Evolutionary conservation across 352 stramenopile species (phyloP).

Genomic region (Globisporangium recalcitrans): DNA sequence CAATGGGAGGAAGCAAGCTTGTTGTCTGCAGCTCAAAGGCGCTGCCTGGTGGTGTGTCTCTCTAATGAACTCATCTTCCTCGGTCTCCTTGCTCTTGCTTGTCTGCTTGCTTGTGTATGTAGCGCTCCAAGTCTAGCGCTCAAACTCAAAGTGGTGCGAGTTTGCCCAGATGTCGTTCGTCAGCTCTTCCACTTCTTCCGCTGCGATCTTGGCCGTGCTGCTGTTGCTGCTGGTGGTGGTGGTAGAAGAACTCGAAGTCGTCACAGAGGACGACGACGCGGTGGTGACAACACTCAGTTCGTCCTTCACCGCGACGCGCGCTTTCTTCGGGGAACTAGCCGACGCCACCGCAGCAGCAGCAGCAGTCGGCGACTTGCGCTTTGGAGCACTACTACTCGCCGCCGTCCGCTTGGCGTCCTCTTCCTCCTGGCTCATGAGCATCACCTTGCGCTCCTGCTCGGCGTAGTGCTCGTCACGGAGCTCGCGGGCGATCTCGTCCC

Average conservation of each 20-base stretch:
- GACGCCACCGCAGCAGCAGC: too few relatives aligned
- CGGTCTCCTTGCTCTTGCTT: neutral
- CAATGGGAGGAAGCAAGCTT: too few relatives aligned
- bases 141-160: constrained; percentile 74
- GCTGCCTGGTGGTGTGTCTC: neutral
- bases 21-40: neutral
- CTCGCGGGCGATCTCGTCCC: constrained; percentile 49
- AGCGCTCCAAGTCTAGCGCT: constrained; percentile 14
- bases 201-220: constrained; percentile 20
- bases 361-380: constrained; percentile 23
- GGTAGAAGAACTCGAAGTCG: neutral
- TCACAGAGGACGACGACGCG: neutral
- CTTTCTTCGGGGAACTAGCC: constrained; percentile 7
- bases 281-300: neutral
- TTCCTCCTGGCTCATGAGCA: constrained; percentile 25
- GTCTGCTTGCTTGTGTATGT: neutral
- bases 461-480: constrained; percentile 27
- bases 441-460: constrained; percentile 21
- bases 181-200: constrained; percentile 52
- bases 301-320: constrained; percentile 4
- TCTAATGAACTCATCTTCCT: neutral
- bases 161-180: constrained; percentile 82
- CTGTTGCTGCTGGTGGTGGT: constrained; percentile 10
- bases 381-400: constrained; percentile 1
- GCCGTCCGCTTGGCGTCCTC: neutral